These are phyloP conservation scores for Craterostigma plantagineum DNA, from an alignment of 257 asterid species.

Conservation along the genomic window DNA sequence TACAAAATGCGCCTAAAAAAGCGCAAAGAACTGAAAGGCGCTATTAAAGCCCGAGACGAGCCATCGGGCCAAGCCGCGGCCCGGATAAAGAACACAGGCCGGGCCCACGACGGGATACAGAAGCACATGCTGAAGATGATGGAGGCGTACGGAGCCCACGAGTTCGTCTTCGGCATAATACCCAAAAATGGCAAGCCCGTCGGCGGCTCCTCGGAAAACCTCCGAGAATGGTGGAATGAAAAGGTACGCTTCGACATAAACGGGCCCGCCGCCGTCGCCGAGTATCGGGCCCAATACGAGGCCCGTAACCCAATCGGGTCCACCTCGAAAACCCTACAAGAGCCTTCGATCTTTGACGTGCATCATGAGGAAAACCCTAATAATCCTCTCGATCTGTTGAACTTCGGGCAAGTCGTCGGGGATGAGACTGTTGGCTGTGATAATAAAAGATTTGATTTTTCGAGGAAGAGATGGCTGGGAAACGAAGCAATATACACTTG, in stretches of 20 bases:
- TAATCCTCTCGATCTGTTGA: constrained; percentile 21
- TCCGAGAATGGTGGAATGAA: constrained; percentile 3
- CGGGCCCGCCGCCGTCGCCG: neutral
- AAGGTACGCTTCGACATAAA: neutral
- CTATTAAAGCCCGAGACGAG: constrained; percentile 35
- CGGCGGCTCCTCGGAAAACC: neutral
- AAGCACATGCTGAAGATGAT: constrained; percentile 3
- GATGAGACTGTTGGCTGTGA: constrained; percentile 20
- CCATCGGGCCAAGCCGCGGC: constrained; percentile 26
- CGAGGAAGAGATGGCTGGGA: constrained; percentile 39
- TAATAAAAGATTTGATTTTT: constrained; percentile 44
- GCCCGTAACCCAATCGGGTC: neutral
- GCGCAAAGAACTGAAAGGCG: constrained; percentile 47
- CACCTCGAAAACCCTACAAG: neutral
- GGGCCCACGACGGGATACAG: constrained; percentile 2
- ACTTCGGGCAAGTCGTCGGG: constrained; percentile 19
- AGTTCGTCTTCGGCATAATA: too few relatives aligned
- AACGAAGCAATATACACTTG: constrained; percentile 51
- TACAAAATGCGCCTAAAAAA: constrained; percentile 50
- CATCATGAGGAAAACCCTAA: constrained; percentile 89
- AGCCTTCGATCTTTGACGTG: constrained; percentile 15
- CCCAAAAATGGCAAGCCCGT: too few relatives aligned
- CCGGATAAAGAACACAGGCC: neutral
- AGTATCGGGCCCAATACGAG: neutral
- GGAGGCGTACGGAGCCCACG: neutral